Conservation (phyloP, 1,284 basidiomycete genomes). For the Ceratobasidium papillatum region DNA sequence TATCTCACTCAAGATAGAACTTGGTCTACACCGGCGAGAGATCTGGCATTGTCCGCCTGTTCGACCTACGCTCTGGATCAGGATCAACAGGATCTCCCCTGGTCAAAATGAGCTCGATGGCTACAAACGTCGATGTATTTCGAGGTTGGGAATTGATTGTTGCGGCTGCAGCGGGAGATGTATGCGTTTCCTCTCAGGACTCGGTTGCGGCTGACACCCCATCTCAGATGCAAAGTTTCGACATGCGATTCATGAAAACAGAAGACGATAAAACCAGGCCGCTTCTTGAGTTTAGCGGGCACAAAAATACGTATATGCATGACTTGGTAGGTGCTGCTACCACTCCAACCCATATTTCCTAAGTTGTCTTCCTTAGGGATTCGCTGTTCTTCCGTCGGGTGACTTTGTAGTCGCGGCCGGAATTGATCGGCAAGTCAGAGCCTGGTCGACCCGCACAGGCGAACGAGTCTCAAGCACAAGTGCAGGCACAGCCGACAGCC, state of each 20-base stretch:
- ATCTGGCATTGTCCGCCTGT: conserved; percentile 32
- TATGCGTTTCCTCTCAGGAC: background rate
- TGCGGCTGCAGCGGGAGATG: conserved; percentile 29
- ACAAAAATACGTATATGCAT: conserved; percentile 33
- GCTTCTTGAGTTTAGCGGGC: conserved; percentile 20
- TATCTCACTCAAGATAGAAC: background rate
- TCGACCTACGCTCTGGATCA: conserved; percentile 23
- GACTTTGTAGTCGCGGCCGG: conserved; percentile 39
- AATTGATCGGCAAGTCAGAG: conserved; percentile 32
- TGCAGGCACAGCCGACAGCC: background rate
- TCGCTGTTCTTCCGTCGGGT: conserved; percentile 24
- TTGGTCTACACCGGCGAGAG: conserved; percentile 30
- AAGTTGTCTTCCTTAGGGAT: conserved; percentile 11
- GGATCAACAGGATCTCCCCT: conserved; percentile 33
- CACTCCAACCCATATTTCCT: background rate
- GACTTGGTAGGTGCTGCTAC: conserved; percentile 19
- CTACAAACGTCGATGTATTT: conserved; percentile 30
- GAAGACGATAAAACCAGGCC: conserved; percentile 24
- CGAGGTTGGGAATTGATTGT: conserved; percentile 30
- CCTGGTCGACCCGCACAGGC: conserved; percentile 35
- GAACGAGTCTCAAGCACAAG: conserved; percentile 8
- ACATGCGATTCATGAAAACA: conserved; percentile 38
- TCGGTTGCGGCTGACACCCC: background rate
- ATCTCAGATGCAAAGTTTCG: conserved; percentile 28
- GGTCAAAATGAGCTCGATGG: conserved; percentile 32